Conservation (phyloP, 2,329 filamentous ascomycete genomes). For the Stylonectria norvegica region DNA sequence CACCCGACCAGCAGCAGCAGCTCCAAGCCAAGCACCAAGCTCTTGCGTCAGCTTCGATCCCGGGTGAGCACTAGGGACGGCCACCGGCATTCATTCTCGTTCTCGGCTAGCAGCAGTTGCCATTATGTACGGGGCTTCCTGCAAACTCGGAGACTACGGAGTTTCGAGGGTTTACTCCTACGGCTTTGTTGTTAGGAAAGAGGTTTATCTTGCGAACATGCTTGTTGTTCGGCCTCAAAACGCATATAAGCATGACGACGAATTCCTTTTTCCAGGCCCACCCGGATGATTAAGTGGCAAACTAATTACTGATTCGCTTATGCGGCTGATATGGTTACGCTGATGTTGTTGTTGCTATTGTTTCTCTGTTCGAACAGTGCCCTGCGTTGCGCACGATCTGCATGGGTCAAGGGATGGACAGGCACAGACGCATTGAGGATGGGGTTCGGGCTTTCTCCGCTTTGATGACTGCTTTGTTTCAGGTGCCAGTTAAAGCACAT, state of each 20-base stretch:
- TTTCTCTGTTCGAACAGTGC: constrained; percentile 3
- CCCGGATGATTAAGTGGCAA: constrained; percentile 12
- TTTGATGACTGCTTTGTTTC: constrained; percentile 22
- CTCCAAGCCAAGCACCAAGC: no score
- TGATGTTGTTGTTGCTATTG: constrained; percentile 13
- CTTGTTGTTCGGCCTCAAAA: constrained; percentile 6
- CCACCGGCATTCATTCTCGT: constrained; percentile 10
- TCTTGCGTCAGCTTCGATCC: constrained; percentile 24
- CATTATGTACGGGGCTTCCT: no score
- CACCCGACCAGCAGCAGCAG: constrained; percentile 21
- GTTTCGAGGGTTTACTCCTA: no score
- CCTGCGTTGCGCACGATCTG: not conserved
- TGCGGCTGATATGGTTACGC: no score
- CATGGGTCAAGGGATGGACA: constrained; percentile 22
- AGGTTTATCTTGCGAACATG: not conserved
- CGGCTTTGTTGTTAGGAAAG: not conserved
- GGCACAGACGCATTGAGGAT: constrained; percentile 6
- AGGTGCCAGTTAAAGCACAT: constrained; percentile 20
- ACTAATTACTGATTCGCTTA: constrained; percentile 20
- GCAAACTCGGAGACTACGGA: no score
- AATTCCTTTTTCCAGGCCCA: constrained; percentile 9
- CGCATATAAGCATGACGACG: constrained; percentile 7
- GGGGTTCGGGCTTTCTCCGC: constrained; percentile 11
- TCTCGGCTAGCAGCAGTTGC: no score
- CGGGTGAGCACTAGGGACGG: constrained; percentile 20